Evolutionary conservation across 495 filamentous ascomycete species (phyloP).

Genomic region (Amorphotheca resinae): DNA sequence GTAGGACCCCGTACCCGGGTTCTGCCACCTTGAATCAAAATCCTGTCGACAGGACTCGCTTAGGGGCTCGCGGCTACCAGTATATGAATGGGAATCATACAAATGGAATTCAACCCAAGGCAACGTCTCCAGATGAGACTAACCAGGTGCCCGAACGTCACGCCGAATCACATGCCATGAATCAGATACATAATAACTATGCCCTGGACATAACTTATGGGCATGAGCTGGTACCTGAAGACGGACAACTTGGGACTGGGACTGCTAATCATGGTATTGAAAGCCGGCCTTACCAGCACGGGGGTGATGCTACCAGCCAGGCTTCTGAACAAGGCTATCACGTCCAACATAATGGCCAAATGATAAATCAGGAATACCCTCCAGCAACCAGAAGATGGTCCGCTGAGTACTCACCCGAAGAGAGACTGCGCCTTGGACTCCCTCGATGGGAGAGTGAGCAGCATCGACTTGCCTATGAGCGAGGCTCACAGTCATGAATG

Average conservation of each 20-base stretch:
- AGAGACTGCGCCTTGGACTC: background rate
- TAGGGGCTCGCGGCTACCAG: background rate
- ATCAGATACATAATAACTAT: background rate
- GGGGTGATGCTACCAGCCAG: too few relatives aligned
- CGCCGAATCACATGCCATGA: background rate
- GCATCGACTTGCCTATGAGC: background rate
- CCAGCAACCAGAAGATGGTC: background rate
- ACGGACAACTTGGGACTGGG: background rate
- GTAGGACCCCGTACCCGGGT: background rate
- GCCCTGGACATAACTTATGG: background rate
- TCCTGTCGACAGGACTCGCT: background rate
- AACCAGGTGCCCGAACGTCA: background rate
- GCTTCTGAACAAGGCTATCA: background rate
- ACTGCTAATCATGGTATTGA: background rate
- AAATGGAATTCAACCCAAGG: background rate
- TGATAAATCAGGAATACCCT: background rate
- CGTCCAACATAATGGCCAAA: background rate
- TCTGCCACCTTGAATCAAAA: background rate
- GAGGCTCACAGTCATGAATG: too few relatives aligned
- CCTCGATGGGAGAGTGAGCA: background rate
- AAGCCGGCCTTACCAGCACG: background rate
- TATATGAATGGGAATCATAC: background rate
- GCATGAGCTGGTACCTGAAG: background rate
- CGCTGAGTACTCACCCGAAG: conserved; percentile 1
- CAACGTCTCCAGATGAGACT: background rate